A percentile compares a stretch with the other conserved stretches of the same genome.
Evolutionary conservation across 2,329 filamentous ascomycete genomes (phyloP).

Genomic region (Macroventuria anomochaeta): DNA sequence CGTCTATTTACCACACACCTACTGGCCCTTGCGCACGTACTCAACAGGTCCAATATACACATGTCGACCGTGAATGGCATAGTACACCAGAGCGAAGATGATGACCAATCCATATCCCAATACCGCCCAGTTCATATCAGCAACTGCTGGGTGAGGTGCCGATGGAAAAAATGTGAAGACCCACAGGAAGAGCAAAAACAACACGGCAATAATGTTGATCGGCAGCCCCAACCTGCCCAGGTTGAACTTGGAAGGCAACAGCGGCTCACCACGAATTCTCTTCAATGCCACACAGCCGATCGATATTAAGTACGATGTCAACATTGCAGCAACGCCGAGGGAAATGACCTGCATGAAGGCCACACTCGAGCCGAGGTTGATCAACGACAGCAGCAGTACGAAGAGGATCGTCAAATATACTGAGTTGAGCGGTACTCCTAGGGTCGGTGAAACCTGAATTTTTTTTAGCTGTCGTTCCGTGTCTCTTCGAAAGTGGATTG

Average conservation of each 20-base stretch:
- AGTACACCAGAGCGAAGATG: conserved; percentile 52
- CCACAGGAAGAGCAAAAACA: conserved; percentile 51
- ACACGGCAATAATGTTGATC: conserved; percentile 51
- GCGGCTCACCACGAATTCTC: conserved; percentile 50
- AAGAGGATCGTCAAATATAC: conserved; percentile 28
- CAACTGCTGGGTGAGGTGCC: conserved; percentile 49
- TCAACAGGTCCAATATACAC: conserved; percentile 44
- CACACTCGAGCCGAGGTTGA: conserved; percentile 37
- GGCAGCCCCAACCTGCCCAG: conserved; percentile 53
- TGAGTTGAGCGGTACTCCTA: conserved; percentile 34
- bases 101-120: conserved; percentile 52
- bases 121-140: conserved; percentile 56
- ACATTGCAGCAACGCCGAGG: conserved; percentile 22
- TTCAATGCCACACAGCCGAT: conserved; percentile 56
- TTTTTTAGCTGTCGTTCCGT: too few species aligned
- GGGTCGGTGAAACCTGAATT: conserved; percentile 24
- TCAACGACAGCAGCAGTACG: conserved; percentile 32
- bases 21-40: conserved; percentile 19
- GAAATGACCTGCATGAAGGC: conserved; percentile 31
- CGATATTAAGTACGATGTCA: conserved; percentile 45
- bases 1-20: background rate
- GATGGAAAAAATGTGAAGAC: conserved; percentile 54
- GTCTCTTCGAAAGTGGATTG: too few species aligned
- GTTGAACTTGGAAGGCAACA: conserved; percentile 55
- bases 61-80: conserved; percentile 48